These are phyloP conservation scores for Drechslerella coelobrocha DNA, from an alignment of 2,329 filamentous ascomycete genomes.

Conservation along the genomic window DNA sequence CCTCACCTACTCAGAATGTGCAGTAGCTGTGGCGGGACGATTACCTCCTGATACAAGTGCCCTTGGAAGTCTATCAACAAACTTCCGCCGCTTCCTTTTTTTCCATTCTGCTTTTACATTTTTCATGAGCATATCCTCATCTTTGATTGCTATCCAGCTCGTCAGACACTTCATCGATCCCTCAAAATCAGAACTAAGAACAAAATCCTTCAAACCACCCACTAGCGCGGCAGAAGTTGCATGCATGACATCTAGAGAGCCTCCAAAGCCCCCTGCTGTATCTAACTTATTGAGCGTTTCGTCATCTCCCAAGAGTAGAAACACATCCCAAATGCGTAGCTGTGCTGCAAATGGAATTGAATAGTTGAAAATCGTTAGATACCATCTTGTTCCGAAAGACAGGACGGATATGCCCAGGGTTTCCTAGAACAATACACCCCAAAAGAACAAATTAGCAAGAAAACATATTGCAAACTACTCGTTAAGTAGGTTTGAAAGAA, in stretches of 20 bases:
- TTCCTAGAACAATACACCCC: slow-evolving; percentile 61
- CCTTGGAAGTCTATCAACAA: slow-evolving; percentile 23
- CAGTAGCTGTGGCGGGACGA: slow-evolving; percentile 61
- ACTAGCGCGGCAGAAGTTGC: slow-evolving; percentile 88
- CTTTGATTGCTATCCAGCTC: slow-evolving; percentile 89
- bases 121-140: slow-evolving; percentile 91
- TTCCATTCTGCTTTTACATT: slow-evolving; percentile 89
- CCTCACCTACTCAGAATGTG: too few species aligned
- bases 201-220: slow-evolving; percentile 83
- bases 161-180: slow-evolving; percentile 97
- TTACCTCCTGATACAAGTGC: slow-evolving; percentile 13
- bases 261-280: slow-evolving; percentile 60
- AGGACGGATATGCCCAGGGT: slow-evolving; percentile 83
- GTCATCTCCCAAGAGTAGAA: slow-evolving; percentile 86
- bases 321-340: slow-evolving; percentile 95
- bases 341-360: slow-evolving; percentile 93
- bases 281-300: slow-evolving; percentile 59
- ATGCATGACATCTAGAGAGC: slow-evolving; percentile 84
- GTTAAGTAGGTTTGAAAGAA: neutral
- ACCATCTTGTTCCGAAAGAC: slow-evolving; percentile 96
- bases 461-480: neutral
- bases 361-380: slow-evolving; percentile 95
- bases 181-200: slow-evolving; percentile 93
- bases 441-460: neutral
- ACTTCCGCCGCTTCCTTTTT: slow-evolving; percentile 55